Percentiles rank a stretch among this genome's conserved stretches.
Conservation (phyloP, 2,329 filamentous ascomycete genomes). For the Pseudopyricularia javanii region DNA sequence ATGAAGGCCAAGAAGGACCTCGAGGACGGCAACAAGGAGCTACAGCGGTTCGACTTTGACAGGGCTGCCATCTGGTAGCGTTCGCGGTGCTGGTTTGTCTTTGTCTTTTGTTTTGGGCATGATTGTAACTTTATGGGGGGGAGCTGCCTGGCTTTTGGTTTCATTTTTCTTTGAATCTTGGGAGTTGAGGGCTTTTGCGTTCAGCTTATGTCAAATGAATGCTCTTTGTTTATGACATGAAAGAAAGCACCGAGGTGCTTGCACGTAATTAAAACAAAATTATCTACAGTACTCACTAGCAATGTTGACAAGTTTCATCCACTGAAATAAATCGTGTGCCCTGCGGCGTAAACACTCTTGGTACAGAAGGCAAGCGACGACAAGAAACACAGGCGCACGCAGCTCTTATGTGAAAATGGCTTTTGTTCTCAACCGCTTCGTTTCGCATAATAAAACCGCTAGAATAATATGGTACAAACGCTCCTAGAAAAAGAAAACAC, state of each 20-base stretch:
- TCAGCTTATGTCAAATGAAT: no score
- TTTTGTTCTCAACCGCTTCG: no score
- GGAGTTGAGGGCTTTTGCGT: no score
- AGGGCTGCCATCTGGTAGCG: constrained; percentile 49
- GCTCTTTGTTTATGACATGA: no score
- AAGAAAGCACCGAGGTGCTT: no score
- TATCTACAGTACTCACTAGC: background rate
- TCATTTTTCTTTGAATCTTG: no score
- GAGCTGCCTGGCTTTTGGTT: background rate
- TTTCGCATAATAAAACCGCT: no score
- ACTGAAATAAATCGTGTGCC: no score
- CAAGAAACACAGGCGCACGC: no score
- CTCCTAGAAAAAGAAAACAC: background rate
- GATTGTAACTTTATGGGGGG: background rate
- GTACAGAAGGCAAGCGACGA: no score
- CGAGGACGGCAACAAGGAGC: constrained; percentile 84
- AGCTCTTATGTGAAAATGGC: no score
- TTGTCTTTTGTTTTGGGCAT: background rate
- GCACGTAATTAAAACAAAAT: background rate
- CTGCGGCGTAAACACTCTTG: background rate
- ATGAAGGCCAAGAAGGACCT: constrained; percentile 99
- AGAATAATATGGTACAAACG: no score
- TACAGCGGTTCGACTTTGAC: constrained; percentile 81
- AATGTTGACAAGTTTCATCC: background rate
- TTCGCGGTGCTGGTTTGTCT: background rate